These are phyloP conservation scores for Oemleria cerasiformis DNA, from an alignment of 306 rosid species.

Conservation along the genomic window DNA sequence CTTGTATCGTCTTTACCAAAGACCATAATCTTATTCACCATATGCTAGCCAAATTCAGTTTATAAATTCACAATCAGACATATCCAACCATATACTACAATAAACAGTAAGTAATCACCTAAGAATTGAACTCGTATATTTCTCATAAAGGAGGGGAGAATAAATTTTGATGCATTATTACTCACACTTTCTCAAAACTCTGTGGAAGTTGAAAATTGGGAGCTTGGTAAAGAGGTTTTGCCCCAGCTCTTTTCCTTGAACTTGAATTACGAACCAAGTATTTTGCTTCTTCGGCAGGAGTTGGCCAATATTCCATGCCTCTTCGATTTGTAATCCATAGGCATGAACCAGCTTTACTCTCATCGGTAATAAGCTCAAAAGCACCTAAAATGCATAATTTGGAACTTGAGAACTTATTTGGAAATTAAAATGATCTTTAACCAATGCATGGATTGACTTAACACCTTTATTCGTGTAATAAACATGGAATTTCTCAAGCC, in stretches of 20 bases:
- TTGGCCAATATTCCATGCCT: conserved; percentile 95
- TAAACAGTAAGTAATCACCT: not conserved
- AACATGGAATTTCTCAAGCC: conserved; percentile 1
- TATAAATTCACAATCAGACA: not conserved
- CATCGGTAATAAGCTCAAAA: conserved; percentile 81
- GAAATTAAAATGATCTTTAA: conserved; percentile 7
- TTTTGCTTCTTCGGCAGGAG: conserved; percentile 66
- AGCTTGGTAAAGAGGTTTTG: conserved; percentile 39
- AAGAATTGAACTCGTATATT: not conserved
- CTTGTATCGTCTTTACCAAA: not conserved
- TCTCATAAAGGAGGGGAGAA: conserved; percentile 3
- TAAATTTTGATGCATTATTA: conserved; percentile 16
- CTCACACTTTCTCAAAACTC: conserved; percentile 82
- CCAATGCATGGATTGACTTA: not conserved
- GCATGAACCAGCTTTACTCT: conserved; percentile 88
- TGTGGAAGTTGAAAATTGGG: conserved; percentile 57
- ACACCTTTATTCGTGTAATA: not conserved
- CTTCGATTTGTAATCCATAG: conserved; percentile 91
- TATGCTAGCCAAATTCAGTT: not conserved
- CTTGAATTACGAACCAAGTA: conserved; percentile 37
- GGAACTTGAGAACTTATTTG: conserved; percentile 25
- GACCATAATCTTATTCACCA: not conserved
- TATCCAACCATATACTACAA: not conserved
- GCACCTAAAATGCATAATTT: conserved; percentile 54
- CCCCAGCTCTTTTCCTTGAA: conserved; percentile 24